Evolutionary conservation across 2,329 filamentous ascomycete genomes (phyloP).

Genomic region (Colletotrichum musicola): DNA sequence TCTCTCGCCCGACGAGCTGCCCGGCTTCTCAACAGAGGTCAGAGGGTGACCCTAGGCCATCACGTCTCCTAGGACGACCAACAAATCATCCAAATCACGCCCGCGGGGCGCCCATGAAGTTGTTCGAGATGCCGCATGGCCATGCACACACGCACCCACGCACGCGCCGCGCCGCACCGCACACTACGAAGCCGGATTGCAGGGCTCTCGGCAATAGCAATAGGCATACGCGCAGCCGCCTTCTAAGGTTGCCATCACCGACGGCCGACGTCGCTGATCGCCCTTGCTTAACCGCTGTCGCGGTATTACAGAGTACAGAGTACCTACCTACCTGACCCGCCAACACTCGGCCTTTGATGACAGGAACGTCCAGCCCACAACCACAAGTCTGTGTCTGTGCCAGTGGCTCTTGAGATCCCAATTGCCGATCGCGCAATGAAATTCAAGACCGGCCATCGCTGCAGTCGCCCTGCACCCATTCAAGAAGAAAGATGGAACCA

Average conservation of each 20-base stretch:
- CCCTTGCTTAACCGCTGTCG: constrained; percentile 12
- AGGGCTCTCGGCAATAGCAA: constrained; percentile 19
- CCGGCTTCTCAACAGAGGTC: not conserved
- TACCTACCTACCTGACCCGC: not conserved
- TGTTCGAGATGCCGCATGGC: constrained; percentile 21
- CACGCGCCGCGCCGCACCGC: not conserved
- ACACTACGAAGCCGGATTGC: constrained; percentile 1
- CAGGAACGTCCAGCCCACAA: constrained; percentile 17
- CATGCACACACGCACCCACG: constrained; percentile 17
- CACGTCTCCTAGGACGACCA: constrained; percentile 21
- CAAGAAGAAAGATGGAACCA: too few species aligned
- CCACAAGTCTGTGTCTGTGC: not conserved
- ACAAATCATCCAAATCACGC: constrained; percentile 2
- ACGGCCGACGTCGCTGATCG: constrained; percentile 12
- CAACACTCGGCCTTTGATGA: constrained; percentile 11
- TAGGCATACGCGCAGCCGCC: not conserved
- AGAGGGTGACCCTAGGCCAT: constrained; percentile 6
- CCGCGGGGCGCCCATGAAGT: constrained; percentile 10
- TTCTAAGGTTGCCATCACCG: not conserved
- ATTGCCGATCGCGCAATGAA: too few species aligned
- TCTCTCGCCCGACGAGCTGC: not conserved
- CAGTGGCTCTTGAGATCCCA: not conserved
- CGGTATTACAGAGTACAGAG: constrained; percentile 1
- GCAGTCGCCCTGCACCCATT: too few species aligned
- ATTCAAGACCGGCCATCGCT: too few species aligned